phyloP scores from a whole-genome alignment of 176 grass and related monocot genomes.

The Raddia guianensis region DNA sequence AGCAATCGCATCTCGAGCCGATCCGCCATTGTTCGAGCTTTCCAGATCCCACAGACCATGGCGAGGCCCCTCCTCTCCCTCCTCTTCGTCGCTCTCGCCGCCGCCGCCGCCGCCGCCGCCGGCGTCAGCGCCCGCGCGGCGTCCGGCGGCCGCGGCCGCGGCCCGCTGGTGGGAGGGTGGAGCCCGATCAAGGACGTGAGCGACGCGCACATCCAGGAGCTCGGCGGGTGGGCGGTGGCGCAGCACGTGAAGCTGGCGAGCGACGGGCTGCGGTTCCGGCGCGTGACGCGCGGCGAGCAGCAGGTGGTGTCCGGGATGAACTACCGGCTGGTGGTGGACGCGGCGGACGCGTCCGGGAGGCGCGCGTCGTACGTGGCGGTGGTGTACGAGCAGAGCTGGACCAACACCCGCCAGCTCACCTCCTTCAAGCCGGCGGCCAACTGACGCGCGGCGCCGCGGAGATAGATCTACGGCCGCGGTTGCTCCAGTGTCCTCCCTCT shows the following conservation, averaged over 20 bases:
- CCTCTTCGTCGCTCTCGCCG: neutral
- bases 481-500: neutral
- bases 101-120: neutral
- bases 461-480: neutral
- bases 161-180: slow-evolving; percentile 32
- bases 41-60: neutral
- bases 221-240: slow-evolving; percentile 47
- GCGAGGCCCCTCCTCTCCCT: neutral
- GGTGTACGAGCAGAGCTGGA: slow-evolving; percentile 56
- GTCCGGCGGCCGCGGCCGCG: neutral
- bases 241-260: neutral
- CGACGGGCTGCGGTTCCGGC: slow-evolving; percentile 21
- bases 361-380: slow-evolving; percentile 31
- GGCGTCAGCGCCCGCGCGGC: neutral
- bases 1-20: neutral
- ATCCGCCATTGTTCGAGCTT: neutral
- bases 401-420: slow-evolving; percentile 36
- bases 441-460: neutral
- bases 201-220: slow-evolving; percentile 36
- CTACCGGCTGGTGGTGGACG: slow-evolving; percentile 48
- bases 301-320: slow-evolving; percentile 56
- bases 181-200: slow-evolving; percentile 24
- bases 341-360: neutral
- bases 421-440: slow-evolving; percentile 45
- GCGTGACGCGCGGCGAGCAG: slow-evolving; percentile 43